Evolutionary conservation across 169 alveolate species (phyloP), one percentile per base, ranked within the genome.

Genomic region (Fabrea salina): DNA sequence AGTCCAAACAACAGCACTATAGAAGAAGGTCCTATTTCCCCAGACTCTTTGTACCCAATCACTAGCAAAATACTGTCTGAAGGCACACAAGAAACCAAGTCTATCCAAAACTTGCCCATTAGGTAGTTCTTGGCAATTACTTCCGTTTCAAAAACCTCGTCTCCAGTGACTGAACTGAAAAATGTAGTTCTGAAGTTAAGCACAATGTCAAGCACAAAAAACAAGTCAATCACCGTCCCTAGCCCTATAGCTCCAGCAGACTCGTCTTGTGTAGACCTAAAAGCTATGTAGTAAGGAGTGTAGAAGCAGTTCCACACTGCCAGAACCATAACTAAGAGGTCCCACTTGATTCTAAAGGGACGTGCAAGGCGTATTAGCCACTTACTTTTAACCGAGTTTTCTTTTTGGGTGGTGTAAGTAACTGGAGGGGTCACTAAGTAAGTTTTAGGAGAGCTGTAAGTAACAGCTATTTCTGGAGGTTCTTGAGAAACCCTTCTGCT

Each of bases 181-280:
- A 27, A 81, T 5, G 79, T 37, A 11, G 86, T 72, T 50, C 86
- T 81, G 71, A 71, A 81, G 22, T 72, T 81, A n/a, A 81, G 41
- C 5, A 71, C 3, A 4, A 81, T 53, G 57, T 81, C 86, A 5
- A 49, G 7, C 7, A 57, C 5, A 56, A 81, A 81, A 5, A 74
- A 56, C 16, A 71, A 37, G 25, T 81, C 86, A 30, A 81, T 74
- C 13, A 39, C 32, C 54, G 11, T 13, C 8, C 25, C 67, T 13
- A 54, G 11, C 7, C 16, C 16, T 13, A 54, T 11, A 13, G 25
- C 30, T 54, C 16, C 67, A 7, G 11, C 7, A 7, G 11, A 54
- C 7, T 54, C 30, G 7, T 11, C 33, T 11, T 13, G 7, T 13
- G 13, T 33, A 54, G 67, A 33, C 7, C 25, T 11, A 54, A 54